phyloP scores from a whole-genome alignment of 129 eudicot genomes.

The Saposhnikovia divaricata region DNA sequence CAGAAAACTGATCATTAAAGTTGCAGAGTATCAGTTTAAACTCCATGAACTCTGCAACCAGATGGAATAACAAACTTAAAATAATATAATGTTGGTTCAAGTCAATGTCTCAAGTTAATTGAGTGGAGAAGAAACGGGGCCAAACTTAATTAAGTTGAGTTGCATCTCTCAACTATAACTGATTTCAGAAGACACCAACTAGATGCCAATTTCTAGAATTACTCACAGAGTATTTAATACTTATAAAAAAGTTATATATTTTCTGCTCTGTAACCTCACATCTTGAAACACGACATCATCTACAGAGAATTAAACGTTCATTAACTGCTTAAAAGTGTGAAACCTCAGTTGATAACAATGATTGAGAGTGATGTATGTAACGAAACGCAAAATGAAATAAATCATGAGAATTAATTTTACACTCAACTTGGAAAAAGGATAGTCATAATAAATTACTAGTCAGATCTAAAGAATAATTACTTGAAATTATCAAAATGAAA shows the following conservation, averaged over 20 bases:
- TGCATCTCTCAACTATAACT: no score
- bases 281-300: no score
- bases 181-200: no score
- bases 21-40: neutral
- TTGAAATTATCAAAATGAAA: neutral
- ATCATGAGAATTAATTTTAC: neutral
- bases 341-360: neutral
- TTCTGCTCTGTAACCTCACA: no score
- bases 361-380: no score
- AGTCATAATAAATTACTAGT: neutral
- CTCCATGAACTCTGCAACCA: neutral
- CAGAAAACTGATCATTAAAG: neutral
- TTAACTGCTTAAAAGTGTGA: no score
- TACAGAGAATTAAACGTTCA: no score
- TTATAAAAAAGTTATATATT: no score
- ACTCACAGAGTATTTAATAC: no score
- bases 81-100: neutral
- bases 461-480: slow-evolving; percentile 7
- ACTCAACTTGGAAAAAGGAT: neutral
- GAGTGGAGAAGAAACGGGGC: no score
- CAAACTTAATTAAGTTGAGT: no score
- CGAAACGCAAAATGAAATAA: neutral
- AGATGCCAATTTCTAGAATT: no score
- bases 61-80: neutral
- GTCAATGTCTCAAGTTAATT: neutral